A percentile compares a stretch with the other conserved stretches of the same genome.
Evolutionary conservation across 2,329 filamentous ascomycete species (phyloP).

Genomic region (Mycosphaerella arachidis): DNA sequence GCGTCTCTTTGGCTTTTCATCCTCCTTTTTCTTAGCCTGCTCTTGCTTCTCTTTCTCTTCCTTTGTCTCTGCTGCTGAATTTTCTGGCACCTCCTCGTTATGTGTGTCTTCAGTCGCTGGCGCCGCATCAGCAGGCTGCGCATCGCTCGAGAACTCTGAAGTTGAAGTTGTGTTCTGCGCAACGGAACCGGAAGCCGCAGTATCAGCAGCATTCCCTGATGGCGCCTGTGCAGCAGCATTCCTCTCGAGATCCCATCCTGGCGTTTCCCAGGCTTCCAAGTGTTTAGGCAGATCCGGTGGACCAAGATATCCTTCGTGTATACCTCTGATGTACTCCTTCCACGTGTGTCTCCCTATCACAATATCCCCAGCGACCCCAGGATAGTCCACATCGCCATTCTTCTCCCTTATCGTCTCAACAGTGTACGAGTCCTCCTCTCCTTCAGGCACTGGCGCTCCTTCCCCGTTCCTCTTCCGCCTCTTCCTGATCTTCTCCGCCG

Average conservation of each 20-base stretch:
- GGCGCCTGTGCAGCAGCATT: constrained; percentile 23
- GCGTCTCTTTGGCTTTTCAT: constrained; percentile 45
- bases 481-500: constrained; percentile 79
- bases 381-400: constrained; percentile 65
- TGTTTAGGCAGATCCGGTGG: constrained; percentile 62
- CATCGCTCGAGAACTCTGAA: constrained; percentile 11
- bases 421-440: constrained; percentile 51
- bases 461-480: constrained; percentile 58
- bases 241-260: background rate
- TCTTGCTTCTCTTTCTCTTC: constrained; percentile 25
- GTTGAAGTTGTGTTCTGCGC: background rate
- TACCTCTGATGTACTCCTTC: constrained; percentile 92
- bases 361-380: constrained; percentile 75
- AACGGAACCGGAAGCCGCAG: constrained; percentile 18
- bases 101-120: background rate
- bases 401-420: constrained; percentile 61
- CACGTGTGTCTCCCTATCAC: constrained; percentile 87
- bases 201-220: constrained; percentile 27
- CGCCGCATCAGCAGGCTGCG: background rate
- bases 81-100: too few species aligned
- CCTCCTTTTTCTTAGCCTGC: constrained; percentile 32
- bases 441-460: constrained; percentile 38
- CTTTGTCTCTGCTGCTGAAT: constrained; percentile 18
- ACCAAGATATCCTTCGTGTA: constrained; percentile 96
- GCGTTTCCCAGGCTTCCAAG: constrained; percentile 17